Base-by-base conservation (phyloP, 768 basidiomycete genomes). In the Trametes elegans region DNA sequence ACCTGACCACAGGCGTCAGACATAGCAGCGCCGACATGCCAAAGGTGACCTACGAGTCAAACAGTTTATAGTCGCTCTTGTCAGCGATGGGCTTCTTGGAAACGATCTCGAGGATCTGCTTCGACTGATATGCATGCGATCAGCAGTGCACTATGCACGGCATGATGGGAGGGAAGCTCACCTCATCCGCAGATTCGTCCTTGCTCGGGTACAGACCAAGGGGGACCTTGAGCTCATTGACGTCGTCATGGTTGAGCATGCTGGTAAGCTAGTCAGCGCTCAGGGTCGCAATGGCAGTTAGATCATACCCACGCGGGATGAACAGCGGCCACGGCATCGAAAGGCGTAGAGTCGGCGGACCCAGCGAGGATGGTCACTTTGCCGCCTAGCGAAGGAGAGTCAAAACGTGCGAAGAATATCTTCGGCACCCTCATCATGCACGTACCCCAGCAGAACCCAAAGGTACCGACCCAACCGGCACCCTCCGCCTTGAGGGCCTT, bases 291-390 rank as follows among this genome's bases (percentile, higher is more conserved):
- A n/a, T n/a, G n/a, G n/a, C n/a, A n/a, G n/a, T n/a, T n/a, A n/a
- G n/a, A n/a, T n/a, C n/a, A n/a, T n/a, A 67, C 79, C 66, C 54
- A 84, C 84, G 81, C 81, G 28, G 85, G 85, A 59, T 84, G 83
- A 38, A 81, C 62, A 24, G 79, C 74, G 5, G 80, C 73, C 14
- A 80, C 73, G 6, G 78, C 78, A 54, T 74, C 72, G 57, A 82
- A 75, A 13, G 76, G 76, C 7, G 76, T 76, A 16, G 64, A 68
- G 14, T 71, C 68, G 4, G 66, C 70, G 1, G 64, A 58, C 5
- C 75, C 77, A 18, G 73, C 64, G 18, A 69, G 61, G 26, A 80
- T 69, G 0, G 74, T 70, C 11, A 83, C 79, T 67, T 82, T 83
- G 2, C 78, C 81, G 48, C 79, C 79, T 81, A 39, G 0, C 26